Evolutionary conservation across 2,329 filamentous ascomycete genomes (phyloP), one percentile per base, ranked within the genome.

Genomic region (Monosporascus sp.): DNA sequence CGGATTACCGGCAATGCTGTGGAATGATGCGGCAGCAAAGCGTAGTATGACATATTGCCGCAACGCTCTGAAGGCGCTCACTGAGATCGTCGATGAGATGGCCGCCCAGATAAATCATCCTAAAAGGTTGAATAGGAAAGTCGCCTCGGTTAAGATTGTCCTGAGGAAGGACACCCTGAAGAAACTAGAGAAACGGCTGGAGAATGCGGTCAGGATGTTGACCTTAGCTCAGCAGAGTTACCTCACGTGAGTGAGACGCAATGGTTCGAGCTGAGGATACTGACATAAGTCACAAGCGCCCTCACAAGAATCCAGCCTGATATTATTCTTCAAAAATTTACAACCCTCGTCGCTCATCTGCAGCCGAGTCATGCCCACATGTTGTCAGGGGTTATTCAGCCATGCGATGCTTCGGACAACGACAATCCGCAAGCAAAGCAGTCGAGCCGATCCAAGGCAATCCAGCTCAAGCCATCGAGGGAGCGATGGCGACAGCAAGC

Each of bases 91-190:
- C 2, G 52, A 57, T 24, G 59, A 66, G 3, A 20, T 66, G 17
- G 47, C 47, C 39, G 6, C 36, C 2, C 54, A 60, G 6, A 53
- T 62, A 15, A 47, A 54, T 11, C 49, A 22, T 17, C 20, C 41
- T 17, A 49, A 45, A 36, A 50, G 49, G 27, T 27, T 34, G 17
- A 39, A 42, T 9, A 50, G 47, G 48, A 48, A 54, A 45, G 11
- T 51, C 41, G 47, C 45, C 15, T 25, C 31, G 1, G 15, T 51
- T 27, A 57, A 57, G 44, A 58, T 62, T 4, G 41, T 59, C 5
- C n/a, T 63, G 15, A 60, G 60, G 48, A 65, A 59, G 38, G 55
- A 62, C 3, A 45, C 51, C n/a, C 46, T 65, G 5, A 53, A 42
- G 18, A 51, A 31, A 8, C 45, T 62, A 4, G 59, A 62, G 44